Evolutionary conservation across 768 basidiomycete species (phyloP), one percentile per base, ranked within the genome.

Genomic region (Kwoniella sp.): DNA sequence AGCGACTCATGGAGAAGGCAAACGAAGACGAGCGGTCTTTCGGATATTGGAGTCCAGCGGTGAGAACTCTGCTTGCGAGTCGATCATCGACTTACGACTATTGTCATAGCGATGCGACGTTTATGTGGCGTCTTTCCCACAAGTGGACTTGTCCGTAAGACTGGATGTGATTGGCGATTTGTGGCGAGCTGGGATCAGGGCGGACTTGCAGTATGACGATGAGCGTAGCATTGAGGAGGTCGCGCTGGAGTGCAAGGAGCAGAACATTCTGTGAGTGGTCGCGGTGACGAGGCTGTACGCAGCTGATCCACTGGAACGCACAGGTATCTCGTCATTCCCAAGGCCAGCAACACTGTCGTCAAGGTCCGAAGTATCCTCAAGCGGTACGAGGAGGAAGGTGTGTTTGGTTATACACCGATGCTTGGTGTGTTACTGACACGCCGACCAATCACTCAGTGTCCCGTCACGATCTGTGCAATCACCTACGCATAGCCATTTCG

Each of bases 171-270:
- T 62, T 8, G 70, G 70, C 1, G 72, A 73, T 46, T 46, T 73
- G 19, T 73, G 72, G 72, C 40, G 68, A 40, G 63, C 66, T 0
- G 72, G 72, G 3, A 65, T 73, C 29, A 31, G 62, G 26, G 70
- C 72, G 20, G 72, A 73, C 53, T 49, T 73, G 50, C 68, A 70
- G 49, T 73, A 73, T 43, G 70, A 73, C 36, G 72, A 73, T 59
- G 63, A 65, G 11, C 28, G 72, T 34, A 50, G 42, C 20, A 27
- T 70, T 32, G 68, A 71, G 14, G 66, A 71, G 31, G 69, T 73
- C 11, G 44, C 53, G 28, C 23, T 38, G 17, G 72, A 73, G 46
- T 73, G 70, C 39, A 27, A 56, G 43, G 68, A 68, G 20, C 72
- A 71, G 50, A 73, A 70, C 48, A 67, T 65, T 6, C 42, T 70